phyloP scores from a whole-genome alignment of 257 asterid species.

The Solanum raphanifolium region DNA sequence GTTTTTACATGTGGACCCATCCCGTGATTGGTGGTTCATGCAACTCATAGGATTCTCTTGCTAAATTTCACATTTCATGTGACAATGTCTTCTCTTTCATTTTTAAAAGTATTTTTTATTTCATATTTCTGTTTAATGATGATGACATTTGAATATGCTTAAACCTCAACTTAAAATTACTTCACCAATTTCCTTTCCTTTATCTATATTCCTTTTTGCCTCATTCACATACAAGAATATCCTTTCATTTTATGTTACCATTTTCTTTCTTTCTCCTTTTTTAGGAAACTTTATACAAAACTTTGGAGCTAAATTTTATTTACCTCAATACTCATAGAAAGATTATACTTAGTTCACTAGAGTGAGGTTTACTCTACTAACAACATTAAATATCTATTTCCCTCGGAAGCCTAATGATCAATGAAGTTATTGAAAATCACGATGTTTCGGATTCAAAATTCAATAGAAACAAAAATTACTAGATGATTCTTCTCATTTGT shows the following conservation, averaged over 20 bases:
- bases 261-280: neutral
- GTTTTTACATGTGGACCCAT: slow-evolving; percentile 14
- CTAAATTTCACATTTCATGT: neutral
- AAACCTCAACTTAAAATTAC: neutral
- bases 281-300: neutral
- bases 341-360: neutral
- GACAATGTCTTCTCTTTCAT: neutral
- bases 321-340: neutral
- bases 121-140: neutral
- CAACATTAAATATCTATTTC: neutral
- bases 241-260: neutral
- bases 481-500: too few relatives aligned
- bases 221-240: neutral
- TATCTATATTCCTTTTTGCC: neutral
- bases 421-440: too few relatives aligned
- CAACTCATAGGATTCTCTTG: slow-evolving; percentile 1
- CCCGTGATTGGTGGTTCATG: slow-evolving; percentile 37
- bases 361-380: neutral
- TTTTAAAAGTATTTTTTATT: neutral
- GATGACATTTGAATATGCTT: neutral
- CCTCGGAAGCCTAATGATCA: too few relatives aligned
- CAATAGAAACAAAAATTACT: too few relatives aligned
- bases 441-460: too few relatives aligned
- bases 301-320: neutral
- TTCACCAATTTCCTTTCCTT: neutral